Percentiles rank a stretch among this genome's conserved stretches.
Conservation (phyloP, 1,284 basidiomycete genomes). For the Coniophora puteana region DNA sequence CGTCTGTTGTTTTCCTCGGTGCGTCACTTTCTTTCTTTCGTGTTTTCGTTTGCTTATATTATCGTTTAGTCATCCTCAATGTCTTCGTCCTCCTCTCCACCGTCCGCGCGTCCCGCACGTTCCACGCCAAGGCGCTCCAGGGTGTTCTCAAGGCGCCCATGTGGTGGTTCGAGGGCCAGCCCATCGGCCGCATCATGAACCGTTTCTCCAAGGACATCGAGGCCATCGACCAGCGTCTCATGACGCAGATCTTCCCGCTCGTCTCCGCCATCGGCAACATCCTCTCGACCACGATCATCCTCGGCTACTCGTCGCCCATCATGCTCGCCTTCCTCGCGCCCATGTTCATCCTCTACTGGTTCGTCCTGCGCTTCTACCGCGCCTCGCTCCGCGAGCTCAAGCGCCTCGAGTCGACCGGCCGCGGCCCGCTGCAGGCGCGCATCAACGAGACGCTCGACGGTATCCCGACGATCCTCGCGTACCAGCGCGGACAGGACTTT, state of each 20-base stretch:
- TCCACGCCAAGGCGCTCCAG: conserved; percentile 37
- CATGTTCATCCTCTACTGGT: conserved; percentile 18
- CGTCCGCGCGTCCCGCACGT: conserved; percentile 36
- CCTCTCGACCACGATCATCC: conserved; percentile 19
- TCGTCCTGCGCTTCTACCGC: conserved; percentile 28
- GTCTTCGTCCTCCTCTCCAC: conserved; percentile 33
- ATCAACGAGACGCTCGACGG: conserved; percentile 28
- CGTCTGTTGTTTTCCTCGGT: conserved; percentile 33
- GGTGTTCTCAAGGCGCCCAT: conserved; percentile 39
- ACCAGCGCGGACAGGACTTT: conserved; percentile 23
- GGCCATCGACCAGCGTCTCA: conserved; percentile 23
- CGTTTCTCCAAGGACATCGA: conserved; percentile 47
- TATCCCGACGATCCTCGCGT: conserved; percentile 28
- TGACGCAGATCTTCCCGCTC: conserved; percentile 26
- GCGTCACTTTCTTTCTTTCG: conserved; percentile 26
- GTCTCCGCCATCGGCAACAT: conserved; percentile 25
- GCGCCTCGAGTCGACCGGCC: conserved; percentile 25
- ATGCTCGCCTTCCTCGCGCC: conserved; percentile 26
- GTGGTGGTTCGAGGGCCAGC: conserved; percentile 40
- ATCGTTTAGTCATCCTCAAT: conserved; percentile 19
- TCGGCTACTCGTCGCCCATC: conserved; percentile 24
- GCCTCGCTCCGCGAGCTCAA: conserved; percentile 27
- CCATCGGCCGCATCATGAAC: conserved; percentile 42
- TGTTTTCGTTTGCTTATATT: conserved; percentile 17
- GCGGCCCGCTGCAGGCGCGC: conserved; percentile 25